These are phyloP conservation scores for Phytophthora megakarya DNA, from an alignment of 352 stramenopile species.

Conservation along the genomic window DNA sequence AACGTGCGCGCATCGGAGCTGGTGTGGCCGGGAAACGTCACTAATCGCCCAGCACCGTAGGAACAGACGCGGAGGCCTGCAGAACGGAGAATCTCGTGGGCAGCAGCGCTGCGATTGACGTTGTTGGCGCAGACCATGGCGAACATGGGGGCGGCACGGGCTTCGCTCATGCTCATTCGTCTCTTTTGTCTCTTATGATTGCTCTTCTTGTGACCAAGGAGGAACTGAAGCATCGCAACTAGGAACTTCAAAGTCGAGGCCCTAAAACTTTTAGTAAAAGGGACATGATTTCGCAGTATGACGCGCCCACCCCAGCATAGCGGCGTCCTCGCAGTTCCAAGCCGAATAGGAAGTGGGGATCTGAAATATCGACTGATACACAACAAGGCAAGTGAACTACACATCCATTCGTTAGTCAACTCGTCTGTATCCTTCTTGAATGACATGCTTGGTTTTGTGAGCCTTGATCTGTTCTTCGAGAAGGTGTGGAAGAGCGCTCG, in stretches of 20 bases:
- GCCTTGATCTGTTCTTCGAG: constrained; percentile 48
- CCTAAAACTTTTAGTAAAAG: constrained; percentile 9
- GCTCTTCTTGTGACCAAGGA: constrained; percentile 21
- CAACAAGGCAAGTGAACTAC: no score
- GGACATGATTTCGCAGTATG: constrained; percentile 22
- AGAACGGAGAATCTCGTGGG: constrained; percentile 58
- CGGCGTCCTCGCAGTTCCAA: no score
- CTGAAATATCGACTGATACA: no score
- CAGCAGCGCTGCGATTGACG: constrained; percentile 84
- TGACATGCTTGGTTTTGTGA: constrained; percentile 38
- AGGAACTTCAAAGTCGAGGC: constrained; percentile 22
- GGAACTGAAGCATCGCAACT: constrained; percentile 40
- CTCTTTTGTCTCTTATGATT: constrained; percentile 19
- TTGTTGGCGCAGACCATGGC: constrained; percentile 89
- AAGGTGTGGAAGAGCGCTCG: no score
- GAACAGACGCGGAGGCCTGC: constrained; percentile 73
- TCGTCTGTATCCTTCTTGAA: no score
- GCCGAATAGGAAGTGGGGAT: constrained; percentile 22
- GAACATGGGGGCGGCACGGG: constrained; percentile 47
- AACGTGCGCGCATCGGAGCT: constrained; percentile 48
- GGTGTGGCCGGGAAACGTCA: constrained; percentile 63
- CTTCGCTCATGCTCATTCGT: constrained; percentile 18
- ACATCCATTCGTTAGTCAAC: no score
- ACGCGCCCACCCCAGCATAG: no score
- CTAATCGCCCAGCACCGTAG: constrained; percentile 64